A percentile compares a stretch with the other conserved stretches of the same genome.
Evolutionary conservation across 441 rosid genomes (phyloP).

Genomic region (Geranium incanum): DNA sequence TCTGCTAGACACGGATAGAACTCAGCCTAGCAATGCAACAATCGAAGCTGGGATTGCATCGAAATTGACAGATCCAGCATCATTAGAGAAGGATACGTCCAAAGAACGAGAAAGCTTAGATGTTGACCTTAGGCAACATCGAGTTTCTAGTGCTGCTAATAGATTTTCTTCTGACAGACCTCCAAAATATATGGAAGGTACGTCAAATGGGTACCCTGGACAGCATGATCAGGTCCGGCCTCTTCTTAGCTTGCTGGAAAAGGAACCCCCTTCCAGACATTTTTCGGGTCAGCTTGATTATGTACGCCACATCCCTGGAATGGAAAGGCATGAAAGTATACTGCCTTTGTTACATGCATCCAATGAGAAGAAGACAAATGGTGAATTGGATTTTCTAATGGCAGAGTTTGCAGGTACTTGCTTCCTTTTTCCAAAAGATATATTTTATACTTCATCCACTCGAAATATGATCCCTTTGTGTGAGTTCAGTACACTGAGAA

Average conservation of each 20-base stretch:
- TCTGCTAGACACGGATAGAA: slow-evolving; percentile 46
- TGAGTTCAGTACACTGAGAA: not conserved
- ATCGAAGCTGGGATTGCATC: slow-evolving; percentile 36
- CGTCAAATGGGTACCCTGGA: slow-evolving; percentile 49
- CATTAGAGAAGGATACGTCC: slow-evolving; percentile 33
- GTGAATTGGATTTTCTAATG: slow-evolving; percentile 82
- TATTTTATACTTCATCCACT: not conserved
- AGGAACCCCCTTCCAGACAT: slow-evolving; percentile 88
- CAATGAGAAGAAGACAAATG: slow-evolving; percentile 72
- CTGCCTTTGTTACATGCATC: slow-evolving; percentile 76
- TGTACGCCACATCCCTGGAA: slow-evolving; percentile 64
- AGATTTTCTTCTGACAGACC: slow-evolving; percentile 68
- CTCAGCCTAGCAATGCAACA: slow-evolving; percentile 49
- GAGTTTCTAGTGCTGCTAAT: slow-evolving; percentile 37
- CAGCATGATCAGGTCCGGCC: slow-evolving; percentile 90
- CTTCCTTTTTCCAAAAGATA: not conserved
- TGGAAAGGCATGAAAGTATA: slow-evolving; percentile 81
- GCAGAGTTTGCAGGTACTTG: slow-evolving; percentile 82
- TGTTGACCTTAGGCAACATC: slow-evolving; percentile 48
- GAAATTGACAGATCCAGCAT: slow-evolving; percentile 31
- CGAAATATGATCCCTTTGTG: not conserved
- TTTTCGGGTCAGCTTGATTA: slow-evolving; percentile 86
- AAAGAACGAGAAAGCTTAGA: slow-evolving; percentile 42
- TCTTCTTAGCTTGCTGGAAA: slow-evolving; percentile 92
- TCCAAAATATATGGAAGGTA: slow-evolving; percentile 54